Evolutionary conservation across 805 yeast genomes (phyloP), one percentile per base, ranked within the genome.

Genomic region (Starmerella vaccinii): DNA sequence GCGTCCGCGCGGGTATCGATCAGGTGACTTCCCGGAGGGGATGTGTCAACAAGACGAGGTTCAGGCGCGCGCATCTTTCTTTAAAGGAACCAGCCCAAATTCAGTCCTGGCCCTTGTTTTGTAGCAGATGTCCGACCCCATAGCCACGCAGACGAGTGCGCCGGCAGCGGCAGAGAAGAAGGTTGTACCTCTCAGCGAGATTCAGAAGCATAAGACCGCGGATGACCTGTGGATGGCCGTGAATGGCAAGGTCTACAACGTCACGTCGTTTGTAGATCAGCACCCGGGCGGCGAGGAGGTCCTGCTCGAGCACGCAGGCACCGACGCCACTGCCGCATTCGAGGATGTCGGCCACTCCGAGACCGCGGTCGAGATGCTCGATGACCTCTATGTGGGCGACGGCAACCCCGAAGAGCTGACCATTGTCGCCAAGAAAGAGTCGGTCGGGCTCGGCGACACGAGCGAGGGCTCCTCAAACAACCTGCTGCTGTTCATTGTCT

Each of bases 321-420:
- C 75, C 53, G 95, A 87, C 65, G 89, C 88, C 49, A 79, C 85
- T 13, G 69, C 65, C 45, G 76, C 80, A 22, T 80, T 80, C 57
- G 80, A 77, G 59, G 95, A 87, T 63, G 89, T 92, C 65, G 99
- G 99, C 32, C 99, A 92, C 71, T 87, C 97, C 32, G 97, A 89
- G 56, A 96, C 89, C 59, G 97, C 99, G 37, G 80, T 81, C 60
- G 92, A 82, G 61, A 73, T 82, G 59, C 72, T 92, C 61, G 73
- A 70, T 41, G 78, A 76, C 37, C 71, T 87, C 63, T 72, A 76
- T 59, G 76, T 92, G 52, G 98, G 98, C 58, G 81, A 76, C 48
- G 74, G 90, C 47, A 89, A 88, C 63, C 84, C 69, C 21, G 57
- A 55, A 29, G 74, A 64, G 64, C 61, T 63, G 46, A 57, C 53